Conservation (phyloP, 148 eudicot species). For the Dysphania ambrosioides region DNA sequence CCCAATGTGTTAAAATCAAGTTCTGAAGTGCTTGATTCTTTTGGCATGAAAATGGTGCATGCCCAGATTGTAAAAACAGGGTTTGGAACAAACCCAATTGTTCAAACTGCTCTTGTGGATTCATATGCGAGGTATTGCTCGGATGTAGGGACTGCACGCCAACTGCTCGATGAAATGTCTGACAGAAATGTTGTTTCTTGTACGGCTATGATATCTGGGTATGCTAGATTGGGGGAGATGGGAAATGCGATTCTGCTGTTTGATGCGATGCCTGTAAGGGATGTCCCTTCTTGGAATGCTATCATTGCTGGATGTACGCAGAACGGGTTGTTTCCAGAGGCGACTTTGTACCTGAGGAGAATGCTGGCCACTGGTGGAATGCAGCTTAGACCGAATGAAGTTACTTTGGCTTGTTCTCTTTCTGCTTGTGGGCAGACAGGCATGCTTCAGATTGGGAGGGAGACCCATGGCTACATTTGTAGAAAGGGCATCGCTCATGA, state of each 20-base stretch:
- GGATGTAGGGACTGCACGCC: constrained; percentile 41
- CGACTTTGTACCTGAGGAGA: constrained; percentile 46
- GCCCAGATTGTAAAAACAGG: constrained; percentile 65
- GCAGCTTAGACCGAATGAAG: constrained; percentile 48
- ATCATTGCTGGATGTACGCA: constrained; percentile 69
- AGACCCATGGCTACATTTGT: constrained; percentile 51
- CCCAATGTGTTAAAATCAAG: constrained; percentile 49
- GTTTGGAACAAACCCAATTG: constrained; percentile 60
- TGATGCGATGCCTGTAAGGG: constrained; percentile 58
- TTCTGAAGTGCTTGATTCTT: constrained; percentile 36
- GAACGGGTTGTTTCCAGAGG: constrained; percentile 69
- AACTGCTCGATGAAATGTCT: constrained; percentile 72
- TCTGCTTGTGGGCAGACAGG: constrained; percentile 73
- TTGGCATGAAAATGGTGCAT: constrained; percentile 54
- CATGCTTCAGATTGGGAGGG: constrained; percentile 66
- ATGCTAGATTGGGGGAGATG: constrained; percentile 55
- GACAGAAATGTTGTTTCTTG: constrained; percentile 68
- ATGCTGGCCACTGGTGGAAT: constrained; percentile 36
- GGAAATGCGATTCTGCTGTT: constrained; percentile 57
- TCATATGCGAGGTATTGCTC: constrained; percentile 46
- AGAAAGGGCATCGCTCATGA: constrained; percentile 39
- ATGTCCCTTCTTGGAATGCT: constrained; percentile 72
- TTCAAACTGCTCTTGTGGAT: constrained; percentile 61
- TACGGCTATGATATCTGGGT: constrained; percentile 78
- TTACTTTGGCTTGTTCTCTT: constrained; percentile 50